Evolutionary conservation across 2,329 filamentous ascomycete genomes (phyloP).

Genomic region (Claviceps pazoutovae): DNA sequence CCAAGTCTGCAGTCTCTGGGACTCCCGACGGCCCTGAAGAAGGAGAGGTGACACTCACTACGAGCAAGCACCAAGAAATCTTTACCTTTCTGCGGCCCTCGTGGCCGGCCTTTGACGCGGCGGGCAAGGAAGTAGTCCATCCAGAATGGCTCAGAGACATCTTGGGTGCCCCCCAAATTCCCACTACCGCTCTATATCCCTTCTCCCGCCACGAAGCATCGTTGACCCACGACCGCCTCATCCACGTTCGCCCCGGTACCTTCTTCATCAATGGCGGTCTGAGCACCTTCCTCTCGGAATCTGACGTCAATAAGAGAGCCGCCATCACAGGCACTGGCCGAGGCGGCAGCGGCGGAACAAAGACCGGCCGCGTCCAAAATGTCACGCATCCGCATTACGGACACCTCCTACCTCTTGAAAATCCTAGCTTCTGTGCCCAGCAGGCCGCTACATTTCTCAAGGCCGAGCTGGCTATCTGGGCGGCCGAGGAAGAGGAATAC

Average conservation of each 20-base stretch:
- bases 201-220: constrained; percentile 56
- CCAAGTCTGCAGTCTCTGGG: constrained; percentile 26
- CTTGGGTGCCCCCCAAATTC: constrained; percentile 24
- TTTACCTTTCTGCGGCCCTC: constrained; percentile 59
- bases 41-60: constrained; percentile 56
- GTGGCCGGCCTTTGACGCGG: constrained; percentile 27
- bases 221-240: constrained; percentile 41
- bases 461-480: constrained; percentile 43
- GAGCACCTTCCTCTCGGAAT: constrained; percentile 40
- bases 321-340: constrained; percentile 47
- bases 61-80: constrained; percentile 70
- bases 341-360: constrained; percentile 52
- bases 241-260: constrained; percentile 46
- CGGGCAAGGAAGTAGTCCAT: constrained; percentile 25
- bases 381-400: constrained; percentile 52
- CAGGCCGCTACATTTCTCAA: constrained; percentile 42
- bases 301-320: constrained; percentile 44
- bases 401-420: constrained; percentile 77
- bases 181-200: constrained; percentile 27
- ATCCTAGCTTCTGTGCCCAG: constrained; percentile 51
- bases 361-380: constrained; percentile 52
- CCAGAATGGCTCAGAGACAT: constrained; percentile 29
- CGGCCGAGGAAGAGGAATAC: constrained; percentile 41
- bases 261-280: constrained; percentile 55
- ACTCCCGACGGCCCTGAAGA: neutral